phyloP scores from a whole-genome alignment of 192 early-diverging fungal genomes.

The Geranomyces michiganensis region DNA sequence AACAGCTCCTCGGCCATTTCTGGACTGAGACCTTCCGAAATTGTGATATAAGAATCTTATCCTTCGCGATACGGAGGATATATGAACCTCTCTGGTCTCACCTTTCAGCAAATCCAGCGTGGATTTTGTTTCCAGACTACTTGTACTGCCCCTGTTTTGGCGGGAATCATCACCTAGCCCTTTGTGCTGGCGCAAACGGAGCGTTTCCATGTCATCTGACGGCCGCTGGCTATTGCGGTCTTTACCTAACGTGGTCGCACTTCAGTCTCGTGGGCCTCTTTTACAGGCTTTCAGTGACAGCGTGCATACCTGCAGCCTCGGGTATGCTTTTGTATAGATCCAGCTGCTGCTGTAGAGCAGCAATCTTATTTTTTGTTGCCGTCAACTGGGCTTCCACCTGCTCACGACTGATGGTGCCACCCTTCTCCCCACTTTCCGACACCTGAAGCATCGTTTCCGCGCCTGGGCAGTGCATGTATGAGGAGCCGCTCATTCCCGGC shows the following conservation, averaged over 20 bases:
- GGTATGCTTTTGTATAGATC: conserved; percentile 35
- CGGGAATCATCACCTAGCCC: not conserved
- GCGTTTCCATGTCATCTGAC: conserved; percentile 13
- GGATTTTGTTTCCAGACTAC: too few species aligned
- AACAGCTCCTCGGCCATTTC: not conserved
- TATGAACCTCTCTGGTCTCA: too few species aligned
- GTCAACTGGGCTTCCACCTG: conserved; percentile 33
- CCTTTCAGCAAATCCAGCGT: too few species aligned
- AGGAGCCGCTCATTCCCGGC: not conserved
- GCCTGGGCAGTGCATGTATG: conserved; percentile 16
- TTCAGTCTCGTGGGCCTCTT: too few species aligned
- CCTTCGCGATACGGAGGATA: too few species aligned
- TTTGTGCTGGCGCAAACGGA: not conserved
- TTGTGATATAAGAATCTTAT: too few species aligned
- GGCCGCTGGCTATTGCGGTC: not conserved
- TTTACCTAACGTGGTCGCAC: not conserved
- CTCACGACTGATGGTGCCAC: conserved; percentile 28
- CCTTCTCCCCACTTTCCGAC: conserved; percentile 26
- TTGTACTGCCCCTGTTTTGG: too few species aligned
- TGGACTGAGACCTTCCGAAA: conserved; percentile 8
- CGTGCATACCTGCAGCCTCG: conserved; percentile 1
- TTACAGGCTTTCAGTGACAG: conserved; percentile 2
- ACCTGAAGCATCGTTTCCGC: conserved; percentile 36
- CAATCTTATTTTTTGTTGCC: conserved; percentile 30
- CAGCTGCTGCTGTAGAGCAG: conserved; percentile 28